Base-by-base conservation (phyloP, 2,329 filamentous ascomycete genomes). In the Colletotrichum musae region DNA sequence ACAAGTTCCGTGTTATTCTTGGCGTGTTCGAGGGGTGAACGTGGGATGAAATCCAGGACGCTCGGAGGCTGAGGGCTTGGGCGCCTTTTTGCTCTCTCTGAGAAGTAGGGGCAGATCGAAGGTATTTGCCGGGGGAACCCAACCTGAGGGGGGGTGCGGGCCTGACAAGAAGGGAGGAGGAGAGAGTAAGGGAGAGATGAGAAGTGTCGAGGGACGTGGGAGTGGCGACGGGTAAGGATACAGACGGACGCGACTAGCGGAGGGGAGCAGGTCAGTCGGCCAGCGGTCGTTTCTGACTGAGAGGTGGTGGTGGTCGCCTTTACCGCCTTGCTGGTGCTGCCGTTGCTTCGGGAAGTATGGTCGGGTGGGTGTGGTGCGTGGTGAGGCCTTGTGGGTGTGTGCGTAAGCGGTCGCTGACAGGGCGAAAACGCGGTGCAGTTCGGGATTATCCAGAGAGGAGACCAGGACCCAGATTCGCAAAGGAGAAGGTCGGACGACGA, bases 41-140 rank as follows among this genome's bases (percentile, higher is more conserved):
- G 67, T 67, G 67, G 62, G 67, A 70, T 61, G 62, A 67, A 60
- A 60, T 70, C 47, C 51, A 48, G 63, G 67, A 70, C 67, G 52
- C 57, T 66, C 51, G 21, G 57, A 70, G 56, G 67, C 67, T 61
- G 67, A 70, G 63, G 63, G 57, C 67, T 69, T 60, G 62, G 51
- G 62, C 51, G 53, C 59, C 58, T 53, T 66, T 66, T 66, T 53
- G 48, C 41, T 57, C 32, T 53, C 39, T 45, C 21, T 43, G 28
- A 5, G 53, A 64, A 50, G 32, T 45, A 50, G 54, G 47, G 62
- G 61, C 54, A 48, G 28, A 68, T 45, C 41, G 62, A 51, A 60
- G 57, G 32, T 66, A 61, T 70, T 58, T 57, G 67, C 67, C 28
- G 63, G 67, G 61, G 36, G 45, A 45, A 51, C 62, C 66, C 56